Base-by-base conservation (phyloP, 1,139 yeast genomes). In the Saccharomycopsis crataegensis region DNA sequence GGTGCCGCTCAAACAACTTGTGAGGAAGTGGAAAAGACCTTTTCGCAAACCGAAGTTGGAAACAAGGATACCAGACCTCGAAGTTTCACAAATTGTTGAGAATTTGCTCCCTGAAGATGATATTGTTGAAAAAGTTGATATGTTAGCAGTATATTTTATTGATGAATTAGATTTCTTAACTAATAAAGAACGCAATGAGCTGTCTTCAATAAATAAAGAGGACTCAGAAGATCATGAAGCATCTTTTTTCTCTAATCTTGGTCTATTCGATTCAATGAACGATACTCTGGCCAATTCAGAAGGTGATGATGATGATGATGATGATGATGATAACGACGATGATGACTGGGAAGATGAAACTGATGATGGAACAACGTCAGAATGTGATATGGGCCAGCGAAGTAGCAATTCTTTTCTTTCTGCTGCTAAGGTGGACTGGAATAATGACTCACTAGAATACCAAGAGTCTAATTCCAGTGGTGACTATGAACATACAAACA, bases 91-190 rank as follows among this genome's bases (percentile, higher is more conserved):
- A 40, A 22, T 44, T 34, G 51, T 38, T 14, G 28, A 43, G 6
- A 22, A 37, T 28, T 32, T 50, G 11, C 32, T 45, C n/a, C 51
- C 51, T 22, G 28, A 12, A 16, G 16, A 42, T 12, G 16, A 16
- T 11, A 22, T 28, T 11, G 31, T 17, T 9, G 8, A 73, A 2
- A 76, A 83, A 59, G 76, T 84, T 53, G 97, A 89, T 67, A 72
- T 86, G 12, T 70, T 89, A 55, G 83, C 94, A 65, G 93, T 94
- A 2, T 72, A 94, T 60, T 84, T 88, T 1, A 77, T 87, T 44
- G 88, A 85, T 61, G 96, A 89, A 65, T 78, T 87, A 22, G 77
- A 75, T 55, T 69, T 64, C 53, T 57, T 72, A 36, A 61, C 69
- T 1, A 61, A 67, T 4, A 36, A 31, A 12, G n/a, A 46, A 46